These are phyloP conservation scores for Coemansia erecta DNA, from an alignment of 192 early-diverging fungal genomes.

Conservation along the genomic window DNA sequence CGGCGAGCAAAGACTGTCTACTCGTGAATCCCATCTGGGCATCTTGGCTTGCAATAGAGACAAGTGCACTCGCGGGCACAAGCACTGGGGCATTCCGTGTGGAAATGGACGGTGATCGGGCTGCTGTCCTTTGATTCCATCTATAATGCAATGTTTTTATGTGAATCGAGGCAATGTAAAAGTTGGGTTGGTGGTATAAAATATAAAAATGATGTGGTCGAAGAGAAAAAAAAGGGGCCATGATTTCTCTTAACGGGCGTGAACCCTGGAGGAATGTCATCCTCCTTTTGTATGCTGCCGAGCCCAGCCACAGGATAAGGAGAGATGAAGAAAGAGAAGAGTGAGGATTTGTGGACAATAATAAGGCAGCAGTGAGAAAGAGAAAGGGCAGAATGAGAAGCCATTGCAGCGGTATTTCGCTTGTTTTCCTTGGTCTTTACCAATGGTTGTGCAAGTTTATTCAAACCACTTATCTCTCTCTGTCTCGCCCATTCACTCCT, in stretches of 20 bases:
- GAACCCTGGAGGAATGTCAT: too few relatives aligned
- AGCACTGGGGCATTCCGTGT: not conserved
- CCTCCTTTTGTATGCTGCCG: not conserved
- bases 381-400: not conserved
- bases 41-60: constrained; percentile 13
- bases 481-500: too few relatives aligned
- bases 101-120: not conserved
- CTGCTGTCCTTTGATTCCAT: not conserved
- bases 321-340: not conserved
- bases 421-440: not conserved
- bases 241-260: too few relatives aligned
- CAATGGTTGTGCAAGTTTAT: not conserved
- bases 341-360: not conserved
- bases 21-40: not conserved
- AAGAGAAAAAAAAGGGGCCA: too few relatives aligned
- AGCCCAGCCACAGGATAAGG: not conserved
- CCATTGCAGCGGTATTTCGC: not conserved
- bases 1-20: not conserved
- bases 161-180: too few relatives aligned
- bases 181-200: not conserved
- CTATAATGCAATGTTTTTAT: too few relatives aligned
- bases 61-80: constrained; percentile 17
- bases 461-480: not conserved
- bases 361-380: not conserved
- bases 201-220: not conserved